phyloP scores from a whole-genome alignment of 768 basidiomycete genomes.

The Lactarius sanguifluus region DNA sequence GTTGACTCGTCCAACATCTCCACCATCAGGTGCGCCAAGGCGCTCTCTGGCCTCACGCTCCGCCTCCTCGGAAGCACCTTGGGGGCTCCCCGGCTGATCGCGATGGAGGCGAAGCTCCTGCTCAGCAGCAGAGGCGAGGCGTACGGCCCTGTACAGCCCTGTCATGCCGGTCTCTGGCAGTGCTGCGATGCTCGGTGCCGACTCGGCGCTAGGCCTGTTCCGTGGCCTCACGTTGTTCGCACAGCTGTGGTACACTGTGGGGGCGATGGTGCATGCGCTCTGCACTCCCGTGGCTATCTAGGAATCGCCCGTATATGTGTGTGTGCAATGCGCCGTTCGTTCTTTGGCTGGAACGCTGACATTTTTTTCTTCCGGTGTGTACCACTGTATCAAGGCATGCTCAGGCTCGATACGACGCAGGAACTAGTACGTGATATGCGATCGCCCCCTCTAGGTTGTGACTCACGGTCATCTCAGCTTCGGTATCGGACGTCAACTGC shows the following conservation, averaged over 20 bases:
- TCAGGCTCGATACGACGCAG: too few relatives aligned
- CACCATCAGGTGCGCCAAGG: slow-evolving; percentile 42
- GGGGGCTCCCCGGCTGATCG: slow-evolving; percentile 33
- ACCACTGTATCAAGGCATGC: neutral
- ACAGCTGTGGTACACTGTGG: slow-evolving; percentile 51
- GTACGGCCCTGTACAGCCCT: slow-evolving; percentile 48
- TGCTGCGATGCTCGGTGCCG: slow-evolving; percentile 42
- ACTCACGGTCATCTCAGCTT: neutral
- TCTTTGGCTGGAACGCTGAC: neutral
- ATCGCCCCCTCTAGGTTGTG: neutral
- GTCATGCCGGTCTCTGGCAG: slow-evolving; percentile 40
- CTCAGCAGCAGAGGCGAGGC: slow-evolving; percentile 44
- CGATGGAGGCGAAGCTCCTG: slow-evolving; percentile 36
- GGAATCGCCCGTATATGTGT: slow-evolving; percentile 50
- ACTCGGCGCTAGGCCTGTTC: slow-evolving; percentile 49
- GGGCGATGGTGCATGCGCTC: slow-evolving; percentile 39
- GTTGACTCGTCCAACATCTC: too few relatives aligned
- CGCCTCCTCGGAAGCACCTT: slow-evolving; percentile 34
- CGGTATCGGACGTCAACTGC: slow-evolving; percentile 5
- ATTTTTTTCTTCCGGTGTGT: neutral
- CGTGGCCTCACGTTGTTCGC: slow-evolving; percentile 56
- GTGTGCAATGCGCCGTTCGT: slow-evolving; percentile 12
- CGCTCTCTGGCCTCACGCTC: slow-evolving; percentile 46
- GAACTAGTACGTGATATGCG: too few relatives aligned
- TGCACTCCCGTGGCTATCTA: slow-evolving; percentile 42